These are phyloP conservation scores for Sporothrix mexicana DNA, from an alignment of 2,329 filamentous ascomycete species.

Conservation along the genomic window DNA sequence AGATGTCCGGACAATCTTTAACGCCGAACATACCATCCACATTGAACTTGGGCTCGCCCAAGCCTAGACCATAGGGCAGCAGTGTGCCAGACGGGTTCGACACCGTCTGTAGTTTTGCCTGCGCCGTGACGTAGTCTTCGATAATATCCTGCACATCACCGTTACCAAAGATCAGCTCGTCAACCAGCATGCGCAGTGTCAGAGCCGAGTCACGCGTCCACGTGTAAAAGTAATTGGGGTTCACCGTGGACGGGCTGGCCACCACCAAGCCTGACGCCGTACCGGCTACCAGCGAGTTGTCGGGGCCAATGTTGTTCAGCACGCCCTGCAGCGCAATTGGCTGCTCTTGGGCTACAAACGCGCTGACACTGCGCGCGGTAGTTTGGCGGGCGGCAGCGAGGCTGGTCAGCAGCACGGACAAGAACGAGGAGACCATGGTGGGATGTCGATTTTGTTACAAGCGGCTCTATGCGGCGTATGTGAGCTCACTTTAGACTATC, in stretches of 20 bases:
- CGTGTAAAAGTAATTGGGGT: constrained; percentile 23
- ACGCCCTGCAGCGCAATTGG: constrained; percentile 11
- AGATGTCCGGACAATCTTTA: neutral
- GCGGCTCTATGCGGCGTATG: too few species aligned
- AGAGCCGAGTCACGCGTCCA: constrained; percentile 22
- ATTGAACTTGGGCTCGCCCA: constrained; percentile 24
- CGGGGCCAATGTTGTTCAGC: neutral
- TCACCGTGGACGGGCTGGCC: constrained; percentile 18
- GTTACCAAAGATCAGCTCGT: constrained; percentile 22
- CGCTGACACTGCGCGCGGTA: constrained; percentile 6
- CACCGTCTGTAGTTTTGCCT: constrained; percentile 12
- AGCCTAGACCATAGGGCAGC: constrained; percentile 14
- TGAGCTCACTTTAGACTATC: neutral
- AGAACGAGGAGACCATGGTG: constrained; percentile 12
- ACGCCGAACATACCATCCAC: constrained; percentile 6
- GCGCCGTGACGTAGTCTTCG: constrained; percentile 1
- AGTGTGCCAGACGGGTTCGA: constrained; percentile 19
- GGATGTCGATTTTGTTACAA: too few species aligned
- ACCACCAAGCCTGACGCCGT: neutral
- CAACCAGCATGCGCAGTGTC: constrained; percentile 9
- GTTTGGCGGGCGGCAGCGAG: constrained; percentile 9
- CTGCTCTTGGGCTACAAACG: constrained; percentile 14
- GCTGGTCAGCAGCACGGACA: constrained; percentile 15
- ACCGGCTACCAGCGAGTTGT: constrained; percentile 1
- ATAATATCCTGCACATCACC: neutral